Base-by-base conservation (phyloP, 2,329 filamentous ascomycete species). In the Fusarium tuaranense region DNA sequence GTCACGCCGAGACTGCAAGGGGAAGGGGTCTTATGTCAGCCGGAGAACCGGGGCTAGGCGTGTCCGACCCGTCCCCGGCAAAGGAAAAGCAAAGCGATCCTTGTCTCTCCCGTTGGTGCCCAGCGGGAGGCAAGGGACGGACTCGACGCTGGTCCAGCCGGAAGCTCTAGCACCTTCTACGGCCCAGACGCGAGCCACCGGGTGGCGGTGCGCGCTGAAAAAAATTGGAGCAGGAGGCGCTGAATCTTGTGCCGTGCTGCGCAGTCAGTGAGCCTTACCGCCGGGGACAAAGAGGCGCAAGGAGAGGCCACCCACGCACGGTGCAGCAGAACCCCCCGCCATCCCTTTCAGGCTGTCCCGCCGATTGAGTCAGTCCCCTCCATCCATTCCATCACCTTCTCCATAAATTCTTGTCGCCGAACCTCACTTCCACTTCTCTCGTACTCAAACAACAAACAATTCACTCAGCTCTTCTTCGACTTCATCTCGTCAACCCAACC, bases 351-450 rank as follows among this genome's bases (percentile, higher is more conserved):
- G 74, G 74, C 71, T 75, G 71, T 73, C 73, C 75, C 76, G 82
- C 82, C 82, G 81, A 79, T 82, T 84, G 82, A 84, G 77, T 84
- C 82, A 83, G 77, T 77, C 72, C 75, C 79, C 76, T 77, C 76
- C 70, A 78, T 71, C 71, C 72, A 78, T 81, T 80, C 79, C 77
- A 79, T 80, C 77, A 75, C 71, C 67, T 74, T 78, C 76, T 69
- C 77, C 75, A 76, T 80, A 80, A 76, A 80, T 80, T 77, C 73
- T 74, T 64, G 63, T 64, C 69, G 63, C 63, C 67, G 69, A 44
- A 71, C 70, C 72, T 72, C 68, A 67, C 72, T 73, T 36, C 32
- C 30, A 32, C 30, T 34, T 67, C 72, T 71, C 74, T 67, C 51
- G 62, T 71, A 64, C 73, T 74, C 64, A 64, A 51, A 70, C 27